Base-by-base conservation (phyloP, 2,329 filamentous ascomycete species). In the Rosellinia necatrix region DNA sequence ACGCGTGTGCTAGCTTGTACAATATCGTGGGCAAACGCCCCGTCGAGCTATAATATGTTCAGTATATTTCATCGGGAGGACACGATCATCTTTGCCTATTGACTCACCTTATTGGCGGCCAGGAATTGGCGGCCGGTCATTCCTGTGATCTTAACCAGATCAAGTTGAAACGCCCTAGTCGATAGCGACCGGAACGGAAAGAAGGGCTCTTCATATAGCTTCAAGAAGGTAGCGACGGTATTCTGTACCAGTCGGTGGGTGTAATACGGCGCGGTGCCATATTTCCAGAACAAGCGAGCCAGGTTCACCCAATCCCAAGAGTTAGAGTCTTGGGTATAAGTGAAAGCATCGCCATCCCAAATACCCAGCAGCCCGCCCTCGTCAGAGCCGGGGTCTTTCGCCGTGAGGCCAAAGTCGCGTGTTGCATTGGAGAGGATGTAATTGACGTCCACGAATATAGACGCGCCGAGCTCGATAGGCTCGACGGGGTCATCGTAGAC, bases 1-100 rank as follows among this genome's bases (percentile, higher is more conserved):
- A 97, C 93, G 17, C 94, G 83, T 1, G 94, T 97, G 54, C 87
- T 89, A 1, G 93, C 91, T 74, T 97, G 93, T 22, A 97, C 85
- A 43, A 99, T 84, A 47, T 99, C 91, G 12, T 84, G 83, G 0
- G 87, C 79, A 70, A 96, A 97, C 0, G 77, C 70, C 0, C 79
- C 75, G 21, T 82, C 78, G 53, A 97, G 85, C 67, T 85, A 32
- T 9, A 13, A 27, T 9, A 35, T 10, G 12, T 38, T 61, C 24
- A 58, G 55, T 9, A 51, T 47, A 5, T n/a, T n/a, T 9, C 5
- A 3, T 3, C 4, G 15, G 21, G 30, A 15, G 8, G 24, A 34
- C 9, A 10, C 9, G 6, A 5, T 9, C 22, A n/a, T 4, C 7
- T 8, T 27, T 17, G 35, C 5, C 12, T 43, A 9, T 34, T 9